Conservation (phyloP, 768 basidiomycete genomes). For the Pulveroboletus sp. region DNA sequence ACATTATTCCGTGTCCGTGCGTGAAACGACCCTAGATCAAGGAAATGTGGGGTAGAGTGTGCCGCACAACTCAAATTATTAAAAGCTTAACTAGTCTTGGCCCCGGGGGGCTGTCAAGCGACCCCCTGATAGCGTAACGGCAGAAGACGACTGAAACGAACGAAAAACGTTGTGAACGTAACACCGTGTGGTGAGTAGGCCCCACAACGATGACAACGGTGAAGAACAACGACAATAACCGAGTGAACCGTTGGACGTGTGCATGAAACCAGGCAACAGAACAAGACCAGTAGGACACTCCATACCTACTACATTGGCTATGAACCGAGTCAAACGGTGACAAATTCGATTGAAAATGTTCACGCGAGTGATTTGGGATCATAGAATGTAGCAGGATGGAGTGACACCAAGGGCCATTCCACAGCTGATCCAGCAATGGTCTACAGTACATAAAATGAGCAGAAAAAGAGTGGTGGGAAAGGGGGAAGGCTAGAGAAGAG, state of each 20-base stretch:
- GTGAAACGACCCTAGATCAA: constrained; percentile 2
- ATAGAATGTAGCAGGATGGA: constrained; percentile 33
- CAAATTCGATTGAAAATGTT: constrained; percentile 35
- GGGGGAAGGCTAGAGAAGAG: neutral
- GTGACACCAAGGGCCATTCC: constrained; percentile 31
- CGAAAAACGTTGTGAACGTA: neutral
- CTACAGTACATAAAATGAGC: constrained; percentile 2
- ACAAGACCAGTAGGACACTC: constrained; percentile 36
- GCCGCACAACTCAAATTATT: constrained; percentile 19
- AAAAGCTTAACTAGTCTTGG: constrained; percentile 22
- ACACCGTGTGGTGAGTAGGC: no score
- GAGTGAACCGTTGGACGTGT: neutral
- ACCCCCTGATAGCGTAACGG: neutral
- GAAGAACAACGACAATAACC: neutral
- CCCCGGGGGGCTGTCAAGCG: neutral
- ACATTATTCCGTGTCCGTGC: neutral
- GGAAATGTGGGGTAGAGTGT: constrained; percentile 16
- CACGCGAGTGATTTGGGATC: constrained; percentile 36
- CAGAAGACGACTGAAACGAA: neutral
- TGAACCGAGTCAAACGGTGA: constrained; percentile 47
- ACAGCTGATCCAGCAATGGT: constrained; percentile 9
- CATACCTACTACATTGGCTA: constrained; percentile 53
- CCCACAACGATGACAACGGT: no score
- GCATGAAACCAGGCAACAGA: constrained; percentile 6
- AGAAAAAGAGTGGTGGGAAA: no score